Conservation (phyloP, 78 protist genomes). For the Bigelowiella natans region DNA sequence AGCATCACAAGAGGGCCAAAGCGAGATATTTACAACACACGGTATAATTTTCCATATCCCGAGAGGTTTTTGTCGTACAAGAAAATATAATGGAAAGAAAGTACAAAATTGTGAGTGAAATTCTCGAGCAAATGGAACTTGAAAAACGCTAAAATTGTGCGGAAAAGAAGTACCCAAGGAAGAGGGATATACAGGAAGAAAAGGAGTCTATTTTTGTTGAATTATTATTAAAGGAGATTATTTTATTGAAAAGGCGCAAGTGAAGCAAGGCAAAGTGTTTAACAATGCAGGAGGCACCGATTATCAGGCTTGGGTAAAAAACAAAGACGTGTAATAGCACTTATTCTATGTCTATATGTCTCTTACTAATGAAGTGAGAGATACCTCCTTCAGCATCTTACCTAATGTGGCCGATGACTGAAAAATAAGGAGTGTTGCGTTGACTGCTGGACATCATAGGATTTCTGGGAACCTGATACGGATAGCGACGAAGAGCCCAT, state of each 20-base stretch:
- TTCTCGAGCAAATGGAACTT: no score
- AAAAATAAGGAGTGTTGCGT: no score
- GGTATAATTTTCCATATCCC: no score
- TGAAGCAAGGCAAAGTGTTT: not conserved
- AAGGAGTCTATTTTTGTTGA: not conserved
- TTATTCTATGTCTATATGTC: not conserved
- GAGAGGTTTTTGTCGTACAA: no score
- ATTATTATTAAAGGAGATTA: not conserved
- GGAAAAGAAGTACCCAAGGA: no score
- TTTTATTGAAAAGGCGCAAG: not conserved
- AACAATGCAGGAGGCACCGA: not conserved
- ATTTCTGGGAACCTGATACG: not conserved
- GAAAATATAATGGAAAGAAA: no score
- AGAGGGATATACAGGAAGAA: not conserved
- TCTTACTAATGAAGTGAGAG: not conserved
- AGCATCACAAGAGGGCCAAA: not conserved
- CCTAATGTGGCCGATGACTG: not conserved
- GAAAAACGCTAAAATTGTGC: no score
- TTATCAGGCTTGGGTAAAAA: not conserved
- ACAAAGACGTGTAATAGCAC: not conserved
- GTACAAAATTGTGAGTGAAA: no score
- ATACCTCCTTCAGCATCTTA: not conserved
- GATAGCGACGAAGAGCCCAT: not conserved
- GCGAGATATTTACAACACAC: not conserved
- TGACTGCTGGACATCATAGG: not conserved